phyloP scores from a whole-genome alignment of 1,284 basidiomycete species.

The Pseudozyma thailandica region DNA sequence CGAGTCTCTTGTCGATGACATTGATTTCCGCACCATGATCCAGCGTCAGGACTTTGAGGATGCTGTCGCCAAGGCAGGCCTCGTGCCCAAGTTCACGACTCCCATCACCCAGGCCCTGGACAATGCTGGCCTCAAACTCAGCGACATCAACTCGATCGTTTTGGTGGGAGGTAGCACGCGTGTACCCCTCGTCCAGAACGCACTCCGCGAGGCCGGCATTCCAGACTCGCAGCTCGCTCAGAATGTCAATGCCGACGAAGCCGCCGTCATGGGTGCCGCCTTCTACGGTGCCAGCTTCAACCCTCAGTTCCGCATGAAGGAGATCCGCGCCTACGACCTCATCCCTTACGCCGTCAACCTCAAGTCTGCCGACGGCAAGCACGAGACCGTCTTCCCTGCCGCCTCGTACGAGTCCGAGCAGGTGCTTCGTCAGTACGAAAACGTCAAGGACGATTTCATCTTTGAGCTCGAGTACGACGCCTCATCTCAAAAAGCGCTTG shows the following conservation, averaged over 20 bases:
- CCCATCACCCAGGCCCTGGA: slow-evolving; percentile 79
- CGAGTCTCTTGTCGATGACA: slow-evolving; percentile 88
- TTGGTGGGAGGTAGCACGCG: slow-evolving; percentile 89
- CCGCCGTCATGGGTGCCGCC: slow-evolving; percentile 89
- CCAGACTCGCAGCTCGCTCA: slow-evolving; percentile 69
- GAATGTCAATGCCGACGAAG: slow-evolving; percentile 97
- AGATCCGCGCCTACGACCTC: slow-evolving; percentile 81
- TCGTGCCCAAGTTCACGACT: slow-evolving; percentile 46
- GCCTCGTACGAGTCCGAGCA: slow-evolving; percentile 45
- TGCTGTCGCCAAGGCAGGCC: slow-evolving; percentile 41
- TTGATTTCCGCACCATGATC: slow-evolving; percentile 86
- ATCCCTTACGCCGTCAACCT: slow-evolving; percentile 60
- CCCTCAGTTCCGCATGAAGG: slow-evolving; percentile 94
- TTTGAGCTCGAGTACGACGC: slow-evolving; percentile 57
- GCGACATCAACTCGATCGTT: slow-evolving; percentile 85
- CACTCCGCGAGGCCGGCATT: slow-evolving; percentile 59
- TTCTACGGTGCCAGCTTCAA: slow-evolving; percentile 90
- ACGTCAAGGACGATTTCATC: slow-evolving; percentile 54
- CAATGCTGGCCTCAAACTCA: slow-evolving; percentile 77
- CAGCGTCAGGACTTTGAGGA: slow-evolving; percentile 81
- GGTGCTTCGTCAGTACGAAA: slow-evolving; percentile 45
- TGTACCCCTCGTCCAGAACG: slow-evolving; percentile 88
- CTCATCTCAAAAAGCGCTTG: slow-evolving; percentile 34
- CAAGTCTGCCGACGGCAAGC: slow-evolving; percentile 45
- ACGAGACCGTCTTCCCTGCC: slow-evolving; percentile 54